phyloP scores from a whole-genome alignment of 106 monocot species.

The Dendrobium officinale region DNA sequence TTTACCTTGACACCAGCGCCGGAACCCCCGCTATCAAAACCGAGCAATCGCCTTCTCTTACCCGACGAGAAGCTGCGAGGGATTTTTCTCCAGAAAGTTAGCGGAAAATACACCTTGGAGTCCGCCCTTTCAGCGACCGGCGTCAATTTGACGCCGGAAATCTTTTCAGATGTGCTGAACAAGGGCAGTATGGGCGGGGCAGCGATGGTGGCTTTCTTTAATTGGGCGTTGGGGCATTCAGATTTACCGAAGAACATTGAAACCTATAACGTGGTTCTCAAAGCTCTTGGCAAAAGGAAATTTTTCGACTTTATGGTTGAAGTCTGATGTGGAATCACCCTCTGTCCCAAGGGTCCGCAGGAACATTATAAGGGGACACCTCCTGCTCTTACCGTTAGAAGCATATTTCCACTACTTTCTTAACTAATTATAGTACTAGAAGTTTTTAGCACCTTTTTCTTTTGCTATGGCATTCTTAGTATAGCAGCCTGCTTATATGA shows the following conservation, averaged over 20 bases:
- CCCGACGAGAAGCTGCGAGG: constrained; percentile 67
- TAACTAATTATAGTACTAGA: no score
- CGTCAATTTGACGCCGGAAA: constrained; percentile 48
- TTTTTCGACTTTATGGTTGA: constrained; percentile 58
- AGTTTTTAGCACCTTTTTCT: no score
- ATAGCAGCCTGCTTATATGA: no score
- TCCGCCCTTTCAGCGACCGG: constrained; percentile 51
- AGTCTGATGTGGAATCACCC: neutral
- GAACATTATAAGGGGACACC: no score
- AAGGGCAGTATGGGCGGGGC: constrained; percentile 53
- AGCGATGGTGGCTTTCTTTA: constrained; percentile 69
- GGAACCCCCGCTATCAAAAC: neutral
- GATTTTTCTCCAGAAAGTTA: constrained; percentile 63
- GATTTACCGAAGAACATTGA: constrained; percentile 22
- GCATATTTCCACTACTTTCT: no score
- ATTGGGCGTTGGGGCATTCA: constrained; percentile 64
- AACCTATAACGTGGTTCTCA: constrained; percentile 55
- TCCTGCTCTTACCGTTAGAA: no score
- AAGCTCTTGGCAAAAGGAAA: constrained; percentile 67
- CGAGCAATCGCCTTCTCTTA: constrained; percentile 30
- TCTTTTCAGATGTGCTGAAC: constrained; percentile 59
- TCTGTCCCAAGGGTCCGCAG: no score
- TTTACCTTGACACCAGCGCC: neutral
- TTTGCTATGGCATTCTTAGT: no score
- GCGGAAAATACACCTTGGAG: constrained; percentile 41